Conservation (phyloP, 2,329 filamentous ascomycete species). For the Lasiodiplodia sp. region DNA sequence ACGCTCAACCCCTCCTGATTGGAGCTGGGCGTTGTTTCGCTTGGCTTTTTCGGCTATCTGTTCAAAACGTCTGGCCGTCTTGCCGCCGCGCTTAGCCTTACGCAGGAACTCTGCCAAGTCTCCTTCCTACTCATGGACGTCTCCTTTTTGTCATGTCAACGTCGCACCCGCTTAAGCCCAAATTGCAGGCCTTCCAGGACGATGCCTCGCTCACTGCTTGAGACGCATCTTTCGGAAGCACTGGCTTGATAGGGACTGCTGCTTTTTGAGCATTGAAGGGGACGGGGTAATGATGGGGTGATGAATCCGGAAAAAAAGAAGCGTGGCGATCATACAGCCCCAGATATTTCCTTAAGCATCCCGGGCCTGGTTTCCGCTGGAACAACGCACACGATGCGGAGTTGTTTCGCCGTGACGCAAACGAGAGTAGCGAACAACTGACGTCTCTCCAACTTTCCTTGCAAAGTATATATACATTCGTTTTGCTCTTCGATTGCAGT, state of each 20-base stretch:
- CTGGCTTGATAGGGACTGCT: neutral
- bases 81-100: neutral
- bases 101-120: neutral
- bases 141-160: neutral
- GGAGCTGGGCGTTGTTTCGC: slow-evolving; percentile 14
- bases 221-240: neutral
- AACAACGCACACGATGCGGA: slow-evolving; percentile 9
- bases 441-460: neutral
- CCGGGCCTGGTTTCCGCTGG: slow-evolving; percentile 16
- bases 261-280: neutral
- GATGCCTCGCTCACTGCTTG: neutral
- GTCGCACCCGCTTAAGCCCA: neutral
- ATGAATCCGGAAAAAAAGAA: neutral
- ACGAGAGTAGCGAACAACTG: neutral
- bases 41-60: slow-evolving; percentile 11
- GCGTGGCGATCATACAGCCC: slow-evolving; percentile 19
- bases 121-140: neutral
- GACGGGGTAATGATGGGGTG: slow-evolving; percentile 1
- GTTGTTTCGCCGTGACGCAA: slow-evolving; percentile 20
- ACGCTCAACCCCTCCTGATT: neutral
- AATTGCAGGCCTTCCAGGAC: neutral
- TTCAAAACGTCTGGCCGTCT: slow-evolving; percentile 6
- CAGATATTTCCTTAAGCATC: slow-evolving; percentile 18
- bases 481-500: neutral
- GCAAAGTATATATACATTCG: neutral